A percentile compares a stretch with the other conserved stretches of the same genome.
phyloP scores from a whole-genome alignment of 83 land plant species.

The Larix sibirica region DNA sequence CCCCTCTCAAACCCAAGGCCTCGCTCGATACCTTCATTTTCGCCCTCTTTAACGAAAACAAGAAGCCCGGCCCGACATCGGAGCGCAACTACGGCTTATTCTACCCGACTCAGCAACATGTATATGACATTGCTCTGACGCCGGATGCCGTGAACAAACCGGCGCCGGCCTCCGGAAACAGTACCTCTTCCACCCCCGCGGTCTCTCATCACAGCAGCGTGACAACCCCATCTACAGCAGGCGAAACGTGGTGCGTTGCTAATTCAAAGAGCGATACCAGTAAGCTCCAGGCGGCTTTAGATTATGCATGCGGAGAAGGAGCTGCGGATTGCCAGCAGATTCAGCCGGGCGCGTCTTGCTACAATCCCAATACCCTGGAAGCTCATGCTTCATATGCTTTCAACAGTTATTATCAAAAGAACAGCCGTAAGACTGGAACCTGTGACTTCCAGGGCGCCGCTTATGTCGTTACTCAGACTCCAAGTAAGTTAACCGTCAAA shows the following conservation, averaged over 20 bases:
- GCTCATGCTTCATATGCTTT: slow-evolving; percentile 71
- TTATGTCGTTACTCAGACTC: slow-evolving; percentile 44
- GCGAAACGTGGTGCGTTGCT: slow-evolving; percentile 65
- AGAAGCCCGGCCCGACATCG: slow-evolving; percentile 51
- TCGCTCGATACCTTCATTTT: slow-evolving; percentile 50
- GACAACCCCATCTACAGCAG: not conserved
- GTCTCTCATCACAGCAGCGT: not conserved
- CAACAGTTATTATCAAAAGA: slow-evolving; percentile 64
- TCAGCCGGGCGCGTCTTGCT: slow-evolving; percentile 60
- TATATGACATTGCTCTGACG: slow-evolving; percentile 57
- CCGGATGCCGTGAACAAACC: slow-evolving; percentile 19
- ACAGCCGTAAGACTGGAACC: slow-evolving; percentile 28
- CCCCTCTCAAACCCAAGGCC: slow-evolving; percentile 46
- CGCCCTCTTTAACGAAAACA: slow-evolving; percentile 72
- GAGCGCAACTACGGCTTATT: slow-evolving; percentile 76
- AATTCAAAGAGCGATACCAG: slow-evolving; percentile 22
- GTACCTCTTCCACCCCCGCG: slow-evolving; percentile 2
- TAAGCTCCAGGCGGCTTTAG: slow-evolving; percentile 52
- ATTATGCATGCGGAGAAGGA: slow-evolving; percentile 67
- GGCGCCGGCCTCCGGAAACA: slow-evolving; percentile 10
- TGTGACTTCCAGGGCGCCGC: slow-evolving; percentile 64
- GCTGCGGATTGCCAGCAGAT: slow-evolving; percentile 53
- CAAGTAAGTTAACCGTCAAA: slow-evolving; percentile 32
- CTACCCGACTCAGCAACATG: slow-evolving; percentile 48
- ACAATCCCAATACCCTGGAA: slow-evolving; percentile 52